phyloP scores from a whole-genome alignment of 2,329 filamentous ascomycete genomes.

The Neofusicoccum parvum region DNA sequence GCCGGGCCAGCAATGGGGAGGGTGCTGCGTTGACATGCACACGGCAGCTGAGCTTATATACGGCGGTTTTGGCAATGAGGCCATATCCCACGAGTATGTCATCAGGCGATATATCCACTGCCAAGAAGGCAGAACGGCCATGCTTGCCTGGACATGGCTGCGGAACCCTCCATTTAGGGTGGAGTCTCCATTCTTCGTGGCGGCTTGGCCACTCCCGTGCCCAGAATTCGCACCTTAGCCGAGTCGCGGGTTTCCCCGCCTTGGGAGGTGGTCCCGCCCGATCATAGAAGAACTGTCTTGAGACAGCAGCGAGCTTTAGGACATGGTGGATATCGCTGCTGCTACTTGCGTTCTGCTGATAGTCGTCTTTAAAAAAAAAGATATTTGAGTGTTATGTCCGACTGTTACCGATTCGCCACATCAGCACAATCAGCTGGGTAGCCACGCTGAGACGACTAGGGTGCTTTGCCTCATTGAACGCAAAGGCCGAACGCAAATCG shows the following conservation, averaged over 20 bases:
- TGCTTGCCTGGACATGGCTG: neutral
- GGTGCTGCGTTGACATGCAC: neutral
- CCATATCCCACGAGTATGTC: neutral
- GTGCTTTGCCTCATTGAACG: neutral
- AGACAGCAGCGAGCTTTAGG: neutral
- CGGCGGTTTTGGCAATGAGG: neutral
- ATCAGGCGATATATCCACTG: neutral
- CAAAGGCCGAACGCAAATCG: neutral
- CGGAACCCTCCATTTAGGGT: neutral
- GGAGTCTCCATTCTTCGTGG: neutral
- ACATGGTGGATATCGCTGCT: neutral
- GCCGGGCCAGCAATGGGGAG: neutral
- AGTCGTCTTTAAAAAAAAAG: neutral
- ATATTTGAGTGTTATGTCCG: neutral
- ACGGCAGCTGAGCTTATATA: neutral
- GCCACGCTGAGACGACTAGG: no score
- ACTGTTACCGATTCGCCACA: neutral
- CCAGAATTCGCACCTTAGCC: neutral
- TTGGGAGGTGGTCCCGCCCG: neutral
- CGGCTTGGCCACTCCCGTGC: slow-evolving; percentile 8
- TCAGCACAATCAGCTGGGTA: neutral
- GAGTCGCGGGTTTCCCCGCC: neutral
- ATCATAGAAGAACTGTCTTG: neutral
- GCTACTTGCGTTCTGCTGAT: no score
- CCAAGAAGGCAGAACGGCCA: neutral